Conservation (phyloP, 192 early-diverging fungal species). For the Umbelopsis sp. region DNA sequence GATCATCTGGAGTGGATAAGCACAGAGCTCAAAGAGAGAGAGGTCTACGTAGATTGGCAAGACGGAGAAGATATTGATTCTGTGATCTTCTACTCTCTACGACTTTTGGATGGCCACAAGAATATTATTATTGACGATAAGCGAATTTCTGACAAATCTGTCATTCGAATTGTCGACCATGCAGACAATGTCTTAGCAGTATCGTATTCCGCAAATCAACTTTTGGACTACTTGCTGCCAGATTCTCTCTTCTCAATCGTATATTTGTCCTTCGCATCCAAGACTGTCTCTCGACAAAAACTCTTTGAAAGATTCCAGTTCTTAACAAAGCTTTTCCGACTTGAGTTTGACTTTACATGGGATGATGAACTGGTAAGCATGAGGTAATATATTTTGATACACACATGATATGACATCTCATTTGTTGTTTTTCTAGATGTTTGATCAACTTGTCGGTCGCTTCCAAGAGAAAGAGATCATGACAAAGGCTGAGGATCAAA, state of each 20-base stretch:
- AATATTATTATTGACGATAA: conserved; percentile 39
- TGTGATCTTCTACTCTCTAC: conserved; percentile 31
- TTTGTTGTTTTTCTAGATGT: conserved; percentile 17
- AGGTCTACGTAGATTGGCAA: conserved; percentile 37
- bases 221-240: conserved; percentile 31
- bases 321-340: conserved; percentile 31
- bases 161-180: conserved; percentile 35
- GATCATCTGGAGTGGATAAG: conserved; percentile 31
- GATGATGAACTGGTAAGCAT: conserved; percentile 28
- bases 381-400: no score
- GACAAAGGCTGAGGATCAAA: neutral
- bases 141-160: conserved; percentile 26
- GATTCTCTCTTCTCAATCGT: conserved; percentile 37
- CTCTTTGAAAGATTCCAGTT: conserved; percentile 31
- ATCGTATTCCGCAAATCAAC: conserved; percentile 42
- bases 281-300: conserved; percentile 20
- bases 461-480: conserved; percentile 26
- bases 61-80: conserved; percentile 35
- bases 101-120: conserved; percentile 29
- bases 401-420: no score
- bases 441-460: conserved; percentile 18
- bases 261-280: conserved; percentile 24
- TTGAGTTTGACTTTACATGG: conserved; percentile 41
- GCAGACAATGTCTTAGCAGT: conserved; percentile 43
- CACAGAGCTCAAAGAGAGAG: conserved; percentile 21